Base-by-base conservation (phyloP, 78 protist genomes). In the Dictyostelium capitatum region DNA sequence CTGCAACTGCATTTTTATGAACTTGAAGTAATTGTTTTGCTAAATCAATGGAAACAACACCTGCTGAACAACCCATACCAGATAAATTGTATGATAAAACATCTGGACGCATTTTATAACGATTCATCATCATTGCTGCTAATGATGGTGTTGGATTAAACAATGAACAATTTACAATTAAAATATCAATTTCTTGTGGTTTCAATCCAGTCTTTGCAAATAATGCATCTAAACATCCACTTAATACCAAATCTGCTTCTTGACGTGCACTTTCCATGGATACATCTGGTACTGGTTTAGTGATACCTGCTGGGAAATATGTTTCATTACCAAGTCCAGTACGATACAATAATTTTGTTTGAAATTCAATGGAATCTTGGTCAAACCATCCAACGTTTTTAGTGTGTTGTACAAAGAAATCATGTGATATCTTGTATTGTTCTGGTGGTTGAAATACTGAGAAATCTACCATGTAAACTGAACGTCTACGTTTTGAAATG, bases 61-160 rank as follows among this genome's bases (percentile, higher is more conserved):
- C 96, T 4, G 97, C 98, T 10, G 94, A 72, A 91, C 98, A 96
- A 28, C 98, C 98, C 98, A 97, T 97, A 50, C 98, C 98, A 1
- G 96, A 80, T 32, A 97, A 78, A 74, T 96, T 96, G 90, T 95
- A 97, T 72, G 65, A 82, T 20, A 53, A 65, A 37, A 95, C 23
- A 54, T 96, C 90, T 20, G 30, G 47, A 12, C 95, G 75, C 96
- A 97, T 91, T 56, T 85, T 74, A 85, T 84, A 97, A 20, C 83
- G 48, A 87, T 93, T 87, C 62, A 87, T 87, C 83, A 96, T 64
- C 97, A 96, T 97, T 7, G 98, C 97, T 9, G 95, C 64, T 20
- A 97, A 64, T 4, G 98, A 96, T 43, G 98, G 98, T 4, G 98
- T 97, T 57, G 98, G 98, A 81, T 79, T 83, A 91, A 97, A 97